These are phyloP conservation scores for Wickerhamomyces canadensis DNA, from an alignment of 805 yeast species.

Conservation along the genomic window DNA sequence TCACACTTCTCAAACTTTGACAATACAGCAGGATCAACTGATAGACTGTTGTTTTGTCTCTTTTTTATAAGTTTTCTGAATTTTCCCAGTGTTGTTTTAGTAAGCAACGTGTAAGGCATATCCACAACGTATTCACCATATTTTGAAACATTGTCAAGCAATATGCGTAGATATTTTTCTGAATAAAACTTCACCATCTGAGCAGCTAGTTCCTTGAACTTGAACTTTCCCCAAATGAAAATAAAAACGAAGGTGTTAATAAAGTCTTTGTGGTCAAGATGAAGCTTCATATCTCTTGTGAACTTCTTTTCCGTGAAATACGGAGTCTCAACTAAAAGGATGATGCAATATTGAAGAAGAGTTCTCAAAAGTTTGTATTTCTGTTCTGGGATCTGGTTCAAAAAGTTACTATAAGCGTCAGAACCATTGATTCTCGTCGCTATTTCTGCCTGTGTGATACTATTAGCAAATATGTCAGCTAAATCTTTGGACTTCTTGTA, in stretches of 20 bases:
- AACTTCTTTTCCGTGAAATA: background rate
- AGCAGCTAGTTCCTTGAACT: constrained; percentile 3
- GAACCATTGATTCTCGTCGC: constrained; percentile 43
- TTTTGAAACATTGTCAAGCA: background rate
- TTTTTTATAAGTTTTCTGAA: constrained; percentile 4
- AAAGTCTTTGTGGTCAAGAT: constrained; percentile 3
- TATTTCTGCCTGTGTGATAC: constrained; percentile 55
- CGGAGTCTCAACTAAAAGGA: constrained; percentile 4
- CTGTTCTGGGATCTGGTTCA: constrained; percentile 32
- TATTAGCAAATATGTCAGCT: constrained; percentile 33
- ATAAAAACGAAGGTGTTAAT: constrained; percentile 7
- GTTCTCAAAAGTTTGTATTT: constrained; percentile 32
- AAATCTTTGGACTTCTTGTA: background rate
- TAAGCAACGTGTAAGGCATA: too few relatives aligned
- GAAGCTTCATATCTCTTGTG: background rate
- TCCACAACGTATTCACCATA: background rate
- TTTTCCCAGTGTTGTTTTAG: background rate
- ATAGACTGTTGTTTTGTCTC: background rate
- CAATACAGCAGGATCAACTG: background rate
- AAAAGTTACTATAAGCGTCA: constrained; percentile 26
- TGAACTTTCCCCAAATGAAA: constrained; percentile 4
- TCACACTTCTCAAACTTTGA: constrained; percentile 5
- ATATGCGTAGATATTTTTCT: constrained; percentile 3
- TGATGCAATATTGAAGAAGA: constrained; percentile 15
- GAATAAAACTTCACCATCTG: constrained; percentile 5